These are phyloP conservation scores for Ormosia emarginata DNA, from an alignment of 306 rosid genomes.

Conservation along the genomic window DNA sequence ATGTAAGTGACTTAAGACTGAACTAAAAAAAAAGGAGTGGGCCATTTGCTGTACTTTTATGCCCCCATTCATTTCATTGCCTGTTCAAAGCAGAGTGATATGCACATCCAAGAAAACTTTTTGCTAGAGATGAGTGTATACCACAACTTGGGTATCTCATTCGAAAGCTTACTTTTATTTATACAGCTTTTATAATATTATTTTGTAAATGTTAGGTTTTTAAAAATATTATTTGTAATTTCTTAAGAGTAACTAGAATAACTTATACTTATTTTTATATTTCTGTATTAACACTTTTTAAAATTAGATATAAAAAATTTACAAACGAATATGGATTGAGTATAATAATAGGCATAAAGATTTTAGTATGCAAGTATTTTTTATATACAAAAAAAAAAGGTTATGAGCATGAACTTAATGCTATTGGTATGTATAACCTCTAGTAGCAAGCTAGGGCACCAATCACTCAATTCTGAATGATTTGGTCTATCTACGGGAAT, in stretches of 20 bases:
- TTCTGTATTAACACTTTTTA: too few species aligned
- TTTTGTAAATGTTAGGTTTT: too few species aligned
- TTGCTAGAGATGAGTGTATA: neutral
- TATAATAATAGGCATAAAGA: too few species aligned
- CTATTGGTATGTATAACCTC: neutral
- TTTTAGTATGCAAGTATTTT: neutral
- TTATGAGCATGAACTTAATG: neutral
- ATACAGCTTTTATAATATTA: too few species aligned
- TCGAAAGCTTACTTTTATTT: too few species aligned
- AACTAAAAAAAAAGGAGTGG: neutral
- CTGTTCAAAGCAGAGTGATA: neutral
- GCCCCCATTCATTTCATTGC: neutral
- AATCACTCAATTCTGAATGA: neutral
- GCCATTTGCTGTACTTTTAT: conserved; percentile 21
- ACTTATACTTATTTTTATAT: too few species aligned
- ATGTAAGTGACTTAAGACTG: neutral
- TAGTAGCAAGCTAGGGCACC: neutral
- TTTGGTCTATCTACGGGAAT: conserved; percentile 23
- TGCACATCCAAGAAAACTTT: neutral
- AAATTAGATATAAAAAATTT: neutral
- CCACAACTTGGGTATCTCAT: too few species aligned
- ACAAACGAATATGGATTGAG: neutral
- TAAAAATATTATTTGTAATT: too few species aligned
- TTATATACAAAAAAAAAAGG: neutral
- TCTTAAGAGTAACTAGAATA: too few species aligned